Conservation (phyloP, 257 asterid genomes). For the Henckelia pumila region DNA sequence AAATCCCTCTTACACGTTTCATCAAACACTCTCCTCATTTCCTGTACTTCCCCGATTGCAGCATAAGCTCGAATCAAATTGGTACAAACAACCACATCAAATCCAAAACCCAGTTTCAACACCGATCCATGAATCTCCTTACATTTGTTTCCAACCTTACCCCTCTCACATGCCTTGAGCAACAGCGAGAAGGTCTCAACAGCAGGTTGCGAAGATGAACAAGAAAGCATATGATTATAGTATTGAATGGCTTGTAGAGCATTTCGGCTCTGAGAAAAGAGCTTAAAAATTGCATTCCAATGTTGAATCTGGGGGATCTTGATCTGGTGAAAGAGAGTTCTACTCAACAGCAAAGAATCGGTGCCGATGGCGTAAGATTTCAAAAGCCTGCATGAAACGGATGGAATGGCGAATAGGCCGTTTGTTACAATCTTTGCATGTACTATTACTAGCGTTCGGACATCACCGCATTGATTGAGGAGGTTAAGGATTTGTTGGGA, state of each 20-base stretch:
- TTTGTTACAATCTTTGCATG: conserved; percentile 28
- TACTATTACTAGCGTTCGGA: conserved; percentile 12
- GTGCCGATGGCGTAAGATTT: conserved; percentile 23
- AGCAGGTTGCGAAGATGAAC: neutral
- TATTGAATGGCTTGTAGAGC: conserved; percentile 16
- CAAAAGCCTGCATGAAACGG: conserved; percentile 31
- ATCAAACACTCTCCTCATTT: conserved; percentile 30
- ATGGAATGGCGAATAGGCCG: conserved; percentile 28
- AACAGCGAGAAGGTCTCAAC: neutral
- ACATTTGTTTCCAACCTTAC: conserved; percentile 22
- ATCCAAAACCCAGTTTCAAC: conserved; percentile 26
- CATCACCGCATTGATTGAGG: conserved; percentile 25
- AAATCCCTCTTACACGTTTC: conserved; percentile 31
- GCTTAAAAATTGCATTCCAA: conserved; percentile 33
- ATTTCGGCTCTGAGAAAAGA: conserved; percentile 29
- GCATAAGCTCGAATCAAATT: conserved; percentile 31
- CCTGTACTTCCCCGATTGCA: conserved; percentile 15
- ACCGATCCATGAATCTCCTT: conserved; percentile 36
- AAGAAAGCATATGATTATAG: neutral
- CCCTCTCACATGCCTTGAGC: conserved; percentile 26
- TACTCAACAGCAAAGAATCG: conserved; percentile 14
- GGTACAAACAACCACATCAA: conserved; percentile 27
- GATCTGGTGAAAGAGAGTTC: conserved; percentile 31
- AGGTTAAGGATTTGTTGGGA: conserved; percentile 16
- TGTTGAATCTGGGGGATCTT: conserved; percentile 25